Percentiles rank a stretch among this genome's conserved stretches.
phyloP scores from a whole-genome alignment of 1,284 basidiomycete species.

The Heterobasidion parviporum region DNA sequence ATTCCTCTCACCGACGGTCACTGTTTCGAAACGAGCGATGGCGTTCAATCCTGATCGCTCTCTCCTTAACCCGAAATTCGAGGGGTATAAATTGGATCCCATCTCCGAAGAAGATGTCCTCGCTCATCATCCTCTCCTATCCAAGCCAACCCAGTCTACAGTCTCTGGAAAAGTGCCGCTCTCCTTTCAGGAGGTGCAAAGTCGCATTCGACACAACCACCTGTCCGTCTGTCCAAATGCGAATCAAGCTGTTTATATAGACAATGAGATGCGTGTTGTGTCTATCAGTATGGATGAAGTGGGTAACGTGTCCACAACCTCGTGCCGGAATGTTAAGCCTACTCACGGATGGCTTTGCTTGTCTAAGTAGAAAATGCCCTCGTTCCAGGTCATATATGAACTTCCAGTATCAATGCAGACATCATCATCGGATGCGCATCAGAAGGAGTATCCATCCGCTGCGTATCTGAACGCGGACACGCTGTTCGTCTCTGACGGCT shows the following conservation, averaged over 20 bases:
- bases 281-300: constrained; percentile 35
- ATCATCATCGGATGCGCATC: constrained; percentile 26
- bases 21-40: constrained; percentile 3
- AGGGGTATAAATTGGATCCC: constrained; percentile 70
- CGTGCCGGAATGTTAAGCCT: background rate
- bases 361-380: constrained; percentile 45
- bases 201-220: constrained; percentile 82
- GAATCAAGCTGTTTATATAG: constrained; percentile 60
- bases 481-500: constrained; percentile 67
- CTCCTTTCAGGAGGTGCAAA: constrained; percentile 76
- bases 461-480: constrained; percentile 42
- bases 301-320: constrained; percentile 37
- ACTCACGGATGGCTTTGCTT: background rate
- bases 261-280: constrained; percentile 57
- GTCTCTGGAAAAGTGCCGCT: constrained; percentile 51
- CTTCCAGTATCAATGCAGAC: constrained; percentile 46
- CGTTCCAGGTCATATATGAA: constrained; percentile 49
- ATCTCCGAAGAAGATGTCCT: constrained; percentile 50
- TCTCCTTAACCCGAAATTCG: constrained; percentile 77
- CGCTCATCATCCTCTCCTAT: constrained; percentile 39
- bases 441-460: constrained; percentile 73
- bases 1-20: background rate
- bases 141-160: constrained; percentile 52
- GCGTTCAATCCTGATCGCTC: constrained; percentile 30
- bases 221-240: constrained; percentile 43